Evolutionary conservation across 768 basidiomycete genomes (phyloP), one percentile per base, ranked within the genome.

Genomic region (Hydnomerulius pinastri): DNA sequence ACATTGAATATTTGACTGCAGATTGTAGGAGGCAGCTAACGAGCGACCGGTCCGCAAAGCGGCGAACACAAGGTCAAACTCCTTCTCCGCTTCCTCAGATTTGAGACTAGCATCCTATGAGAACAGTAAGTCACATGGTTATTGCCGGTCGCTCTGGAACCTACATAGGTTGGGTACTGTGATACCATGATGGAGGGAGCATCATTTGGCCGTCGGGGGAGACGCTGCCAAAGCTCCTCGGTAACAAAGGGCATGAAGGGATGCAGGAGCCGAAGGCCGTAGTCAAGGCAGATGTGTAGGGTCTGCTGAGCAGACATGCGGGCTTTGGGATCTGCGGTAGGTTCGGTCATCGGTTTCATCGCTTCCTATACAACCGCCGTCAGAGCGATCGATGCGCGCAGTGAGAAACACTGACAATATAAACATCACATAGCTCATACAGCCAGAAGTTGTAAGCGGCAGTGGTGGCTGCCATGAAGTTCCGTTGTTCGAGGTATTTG

Each of bases 241-340:
- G 97, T 98, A 27, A 99, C 91, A 69, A 90, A 99, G 1, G 97
- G 97, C 97, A 98, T 99, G 75, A 98, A 94, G 0, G 97, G 97
- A 68, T 98, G 97, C 1, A 98, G 77, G 2, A 99, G 76, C 17
- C 87, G 84, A 46, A 99, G 76, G 9, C 95, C 97, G 53, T 86
- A 72, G 60, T 99, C 97, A 33, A 99, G 79, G 66, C 93, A 96
- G 6, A 88, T 95, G 70, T 98, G 97, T 30, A 99, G 73, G 0
- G 96, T 98, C 71, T 98, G 92, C 64, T 97, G 95, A 4, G 96
- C 90, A 10, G 95, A 98, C 43, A 74, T 77, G 32, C 86, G 83
- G 8, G 79, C 82, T 11, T 76, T 76, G 1, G 74, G 61, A 6
- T 87, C 76, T 1, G 85, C 82, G 4, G 82, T 77, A 20, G 86